These are phyloP conservation scores for Paulownia fortunei DNA, from an alignment of 257 asterid species.

Conservation along the genomic window DNA sequence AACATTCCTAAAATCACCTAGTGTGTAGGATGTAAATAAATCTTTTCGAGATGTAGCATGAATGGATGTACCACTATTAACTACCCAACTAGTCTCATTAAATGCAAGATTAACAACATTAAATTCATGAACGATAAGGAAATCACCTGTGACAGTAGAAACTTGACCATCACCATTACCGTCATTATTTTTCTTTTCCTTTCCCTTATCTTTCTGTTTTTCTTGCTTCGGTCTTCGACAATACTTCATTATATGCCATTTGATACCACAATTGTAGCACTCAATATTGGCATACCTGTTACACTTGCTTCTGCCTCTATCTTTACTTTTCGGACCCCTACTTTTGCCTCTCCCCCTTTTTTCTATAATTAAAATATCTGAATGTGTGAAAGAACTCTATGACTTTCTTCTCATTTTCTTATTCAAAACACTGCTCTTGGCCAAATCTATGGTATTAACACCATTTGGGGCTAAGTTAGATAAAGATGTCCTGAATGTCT, in stretches of 20 bases:
- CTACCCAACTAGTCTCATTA: too few species aligned
- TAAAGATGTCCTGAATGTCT: too few species aligned
- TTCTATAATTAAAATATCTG: background rate
- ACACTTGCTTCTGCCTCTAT: too few species aligned
- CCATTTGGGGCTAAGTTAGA: too few species aligned
- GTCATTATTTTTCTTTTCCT: background rate
- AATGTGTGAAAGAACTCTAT: background rate
- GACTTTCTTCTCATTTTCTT: slow-evolving; percentile 25
- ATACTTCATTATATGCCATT: too few species aligned
- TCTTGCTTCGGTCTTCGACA: too few species aligned
- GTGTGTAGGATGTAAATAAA: background rate
- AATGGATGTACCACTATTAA: slow-evolving; percentile 7
- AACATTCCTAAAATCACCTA: background rate
- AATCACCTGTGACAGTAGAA: background rate
- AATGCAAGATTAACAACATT: too few species aligned
- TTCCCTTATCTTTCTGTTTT: background rate
- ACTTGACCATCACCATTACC: background rate
- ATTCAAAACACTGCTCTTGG: too few species aligned
- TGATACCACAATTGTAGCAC: too few species aligned
- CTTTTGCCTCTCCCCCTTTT: background rate
- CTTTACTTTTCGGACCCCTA: too few species aligned
- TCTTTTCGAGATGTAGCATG: slow-evolving; percentile 4
- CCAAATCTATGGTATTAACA: too few species aligned
- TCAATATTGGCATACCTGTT: too few species aligned
- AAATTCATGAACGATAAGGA: background rate